These are phyloP conservation scores for Penicillium subrubescens DNA, from an alignment of 495 filamentous ascomycete species.

Conservation along the genomic window DNA sequence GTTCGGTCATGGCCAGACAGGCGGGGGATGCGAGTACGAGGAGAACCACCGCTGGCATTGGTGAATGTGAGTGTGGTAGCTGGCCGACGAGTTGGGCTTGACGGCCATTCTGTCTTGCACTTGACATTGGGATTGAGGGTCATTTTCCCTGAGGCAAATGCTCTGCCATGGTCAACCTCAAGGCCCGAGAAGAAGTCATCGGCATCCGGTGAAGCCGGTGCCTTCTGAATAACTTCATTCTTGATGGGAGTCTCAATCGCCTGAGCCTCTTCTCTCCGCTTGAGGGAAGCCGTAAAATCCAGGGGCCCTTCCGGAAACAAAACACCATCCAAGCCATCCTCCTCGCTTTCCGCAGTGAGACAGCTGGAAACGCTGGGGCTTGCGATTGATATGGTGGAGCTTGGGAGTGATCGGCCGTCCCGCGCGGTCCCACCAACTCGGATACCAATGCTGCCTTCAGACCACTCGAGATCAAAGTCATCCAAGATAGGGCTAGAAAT, in stretches of 20 bases:
- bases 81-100: slow-evolving; percentile 70
- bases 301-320: slow-evolving; percentile 81
- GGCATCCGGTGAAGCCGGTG: slow-evolving; percentile 45
- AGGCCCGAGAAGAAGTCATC: slow-evolving; percentile 88
- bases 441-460: slow-evolving; percentile 87
- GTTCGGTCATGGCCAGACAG: slow-evolving; percentile 64
- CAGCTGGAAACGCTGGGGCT: slow-evolving; percentile 91
- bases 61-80: slow-evolving; percentile 90
- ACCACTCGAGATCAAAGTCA: slow-evolving; percentile 83
- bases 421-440: slow-evolving; percentile 82
- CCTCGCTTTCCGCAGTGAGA: slow-evolving; percentile 90
- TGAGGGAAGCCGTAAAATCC: slow-evolving; percentile 74
- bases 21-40: slow-evolving; percentile 61
- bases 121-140: slow-evolving; percentile 94
- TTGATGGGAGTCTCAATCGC: slow-evolving; percentile 40
- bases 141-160: slow-evolving; percentile 76
- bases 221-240: slow-evolving; percentile 33
- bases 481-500: slow-evolving; percentile 63
- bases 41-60: slow-evolving; percentile 54
- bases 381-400: slow-evolving; percentile 83
- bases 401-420: slow-evolving; percentile 73
- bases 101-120: slow-evolving; percentile 67
- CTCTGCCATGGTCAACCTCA: slow-evolving; percentile 81
- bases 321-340: slow-evolving; percentile 82
- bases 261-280: slow-evolving; percentile 62